Percentiles rank a stretch among this genome's conserved stretches.
These are phyloP conservation scores for Tolypocladium sp. DNA, from an alignment of 2,329 filamentous ascomycete genomes.

Conservation along the genomic window DNA sequence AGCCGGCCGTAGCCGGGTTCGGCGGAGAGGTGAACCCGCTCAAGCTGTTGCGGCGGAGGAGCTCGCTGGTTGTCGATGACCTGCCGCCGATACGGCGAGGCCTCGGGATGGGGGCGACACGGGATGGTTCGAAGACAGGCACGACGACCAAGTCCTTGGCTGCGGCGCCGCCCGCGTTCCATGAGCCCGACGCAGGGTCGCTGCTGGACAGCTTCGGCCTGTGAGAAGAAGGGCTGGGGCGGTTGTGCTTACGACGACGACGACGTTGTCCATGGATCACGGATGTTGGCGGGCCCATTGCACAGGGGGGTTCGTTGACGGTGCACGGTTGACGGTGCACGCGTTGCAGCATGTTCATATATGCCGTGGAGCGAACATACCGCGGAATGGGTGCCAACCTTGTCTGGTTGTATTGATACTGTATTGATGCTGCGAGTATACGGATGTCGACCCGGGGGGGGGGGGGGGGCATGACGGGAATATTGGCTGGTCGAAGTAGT, in stretches of 20 bases:
- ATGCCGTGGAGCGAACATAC: background rate
- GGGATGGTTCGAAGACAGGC: slow-evolving; percentile 17
- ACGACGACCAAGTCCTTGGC: slow-evolving; percentile 30
- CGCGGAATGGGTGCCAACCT: background rate
- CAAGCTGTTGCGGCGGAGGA: slow-evolving; percentile 60
- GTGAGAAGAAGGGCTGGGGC: slow-evolving; percentile 25
- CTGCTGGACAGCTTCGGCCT: slow-evolving; percentile 92
- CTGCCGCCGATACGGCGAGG: slow-evolving; percentile 39
- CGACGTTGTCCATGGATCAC: background rate
- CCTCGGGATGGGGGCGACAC: slow-evolving; percentile 20
- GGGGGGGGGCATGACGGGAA: background rate
- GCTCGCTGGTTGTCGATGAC: slow-evolving; percentile 74
- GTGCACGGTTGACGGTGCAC: background rate
- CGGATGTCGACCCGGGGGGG: background rate
- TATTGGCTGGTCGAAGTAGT: background rate
- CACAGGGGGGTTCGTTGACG: too few relatives aligned
- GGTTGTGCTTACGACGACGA: background rate
- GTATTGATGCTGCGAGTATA: background rate
- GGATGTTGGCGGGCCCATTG: background rate
- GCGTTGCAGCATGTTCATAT: background rate
- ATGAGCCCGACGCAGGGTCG: slow-evolving; percentile 86
- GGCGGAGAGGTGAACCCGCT: slow-evolving; percentile 52
- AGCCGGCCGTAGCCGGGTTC: slow-evolving; percentile 27
- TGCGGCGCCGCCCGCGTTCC: slow-evolving; percentile 66
- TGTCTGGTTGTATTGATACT: background rate